Percentiles rank a stretch among this genome's conserved stretches.
phyloP scores from a whole-genome alignment of 1,284 basidiomycete species.

The Paramarasmius palmivorus region DNA sequence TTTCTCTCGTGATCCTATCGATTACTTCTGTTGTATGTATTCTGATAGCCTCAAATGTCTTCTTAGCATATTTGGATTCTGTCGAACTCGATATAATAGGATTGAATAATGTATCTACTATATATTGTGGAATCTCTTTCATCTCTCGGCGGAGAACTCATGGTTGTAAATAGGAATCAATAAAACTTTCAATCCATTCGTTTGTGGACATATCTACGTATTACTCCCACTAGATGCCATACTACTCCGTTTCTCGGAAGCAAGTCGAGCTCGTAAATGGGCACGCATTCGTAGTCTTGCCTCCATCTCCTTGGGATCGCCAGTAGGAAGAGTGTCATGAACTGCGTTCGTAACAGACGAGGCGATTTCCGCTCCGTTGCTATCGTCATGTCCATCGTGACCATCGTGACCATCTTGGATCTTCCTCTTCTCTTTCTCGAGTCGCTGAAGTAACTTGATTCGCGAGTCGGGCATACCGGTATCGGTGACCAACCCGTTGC shows the following conservation, averaged over 20 bases:
- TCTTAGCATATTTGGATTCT: neutral
- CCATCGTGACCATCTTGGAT: conserved; percentile 11
- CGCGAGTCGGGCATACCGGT: conserved; percentile 23
- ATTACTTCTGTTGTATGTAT: conserved; percentile 2
- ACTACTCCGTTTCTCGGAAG: conserved; percentile 41
- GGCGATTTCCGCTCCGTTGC: neutral
- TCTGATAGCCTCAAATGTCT: conserved; percentile 1
- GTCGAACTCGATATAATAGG: conserved; percentile 1
- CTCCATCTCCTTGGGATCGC: conserved; percentile 34
- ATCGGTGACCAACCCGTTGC: too few species aligned
- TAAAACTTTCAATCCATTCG: too few species aligned
- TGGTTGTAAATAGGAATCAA: too few species aligned
- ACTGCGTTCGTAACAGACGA: neutral
- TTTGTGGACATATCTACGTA: too few species aligned
- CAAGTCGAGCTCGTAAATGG: conserved; percentile 49
- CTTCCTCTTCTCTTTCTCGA: conserved; percentile 44
- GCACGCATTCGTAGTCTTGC: conserved; percentile 48
- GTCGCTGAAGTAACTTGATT: conserved; percentile 42
- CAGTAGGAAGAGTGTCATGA: neutral
- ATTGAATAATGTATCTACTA: neutral
- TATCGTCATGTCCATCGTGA: neutral
- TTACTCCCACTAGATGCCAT: neutral
- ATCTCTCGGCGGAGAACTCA: too few species aligned
- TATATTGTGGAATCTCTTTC: too few species aligned
- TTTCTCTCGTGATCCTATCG: neutral